Conservation (phyloP, 495 filamentous ascomycete genomes). For the Aspergillus nanangensis region DNA sequence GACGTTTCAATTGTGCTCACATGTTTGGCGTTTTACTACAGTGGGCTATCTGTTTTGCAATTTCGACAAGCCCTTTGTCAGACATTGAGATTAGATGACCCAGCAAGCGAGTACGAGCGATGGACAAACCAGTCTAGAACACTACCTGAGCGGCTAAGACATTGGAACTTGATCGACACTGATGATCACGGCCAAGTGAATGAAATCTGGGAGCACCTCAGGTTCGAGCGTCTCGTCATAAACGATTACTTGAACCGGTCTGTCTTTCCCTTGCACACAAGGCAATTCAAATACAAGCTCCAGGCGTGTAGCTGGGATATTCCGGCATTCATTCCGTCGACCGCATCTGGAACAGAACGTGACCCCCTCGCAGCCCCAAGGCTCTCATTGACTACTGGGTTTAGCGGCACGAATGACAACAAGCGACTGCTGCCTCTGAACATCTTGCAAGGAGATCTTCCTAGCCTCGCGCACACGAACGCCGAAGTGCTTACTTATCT, state of each 20-base stretch:
- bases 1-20: slow-evolving; percentile 66
- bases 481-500: slow-evolving; percentile 56
- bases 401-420: slow-evolving; percentile 70
- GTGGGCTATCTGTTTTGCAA: slow-evolving; percentile 50
- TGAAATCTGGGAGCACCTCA: slow-evolving; percentile 47
- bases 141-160: slow-evolving; percentile 36
- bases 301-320: slow-evolving; percentile 68
- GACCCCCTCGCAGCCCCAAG: no score
- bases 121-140: slow-evolving; percentile 41
- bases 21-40: slow-evolving; percentile 64
- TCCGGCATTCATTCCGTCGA: slow-evolving; percentile 8
- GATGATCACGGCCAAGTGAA: slow-evolving; percentile 41
- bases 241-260: slow-evolving; percentile 57
- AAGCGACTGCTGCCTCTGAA: slow-evolving; percentile 51
- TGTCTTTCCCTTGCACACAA: slow-evolving; percentile 61
- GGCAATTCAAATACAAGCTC: slow-evolving; percentile 57
- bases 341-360: slow-evolving; percentile 13
- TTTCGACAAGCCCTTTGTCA: slow-evolving; percentile 42
- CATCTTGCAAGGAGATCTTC: slow-evolving; percentile 53
- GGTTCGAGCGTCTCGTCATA: slow-evolving; percentile 43
- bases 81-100: slow-evolving; percentile 52
- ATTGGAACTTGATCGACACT: slow-evolving; percentile 54
- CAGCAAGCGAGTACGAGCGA: slow-evolving; percentile 45
- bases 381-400: slow-evolving; percentile 61
- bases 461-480: slow-evolving; percentile 55